Base-by-base conservation (phyloP, 1,284 basidiomycete species). In the Kalmanozyma brasiliensis region DNA sequence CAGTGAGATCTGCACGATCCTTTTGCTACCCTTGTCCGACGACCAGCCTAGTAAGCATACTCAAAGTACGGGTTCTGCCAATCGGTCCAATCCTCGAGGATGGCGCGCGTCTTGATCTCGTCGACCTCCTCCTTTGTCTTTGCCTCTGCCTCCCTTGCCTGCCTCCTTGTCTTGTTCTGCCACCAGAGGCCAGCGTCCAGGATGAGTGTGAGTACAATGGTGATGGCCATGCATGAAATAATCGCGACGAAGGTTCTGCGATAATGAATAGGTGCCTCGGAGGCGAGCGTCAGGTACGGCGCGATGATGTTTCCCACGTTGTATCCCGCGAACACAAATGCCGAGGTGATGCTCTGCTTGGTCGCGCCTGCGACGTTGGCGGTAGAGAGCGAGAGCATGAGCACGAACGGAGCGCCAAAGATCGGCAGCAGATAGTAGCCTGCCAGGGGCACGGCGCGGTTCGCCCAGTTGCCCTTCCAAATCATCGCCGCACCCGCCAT, bases 341-440 rank as follows among this genome's bases (percentile, higher is more conserved):
- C 83, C 8, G 65, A 73, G 0, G 82, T 76, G 30, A 84, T 79
- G 10, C 84, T 82, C 64, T 85, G 84, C 69, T 86, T 86, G 11
- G 85, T 86, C 0, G 82, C 76, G 14, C 85, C 85, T 1, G 83
- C 82, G 4, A 84, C 80, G 68, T 86, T 86, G 29, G 83, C 80
- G 2, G 83, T 78, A 4, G 83, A 82, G 4, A 84, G 70, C 7
- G 84, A 80, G 22, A 86, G 81, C 45, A 85, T 81, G 9, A 84
- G 75, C 22, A 85, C 85, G 52, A 84, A 85, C 6, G 85, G 85
- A 2, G 85, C 84, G 2, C 85, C 85, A 57, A 86, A 86, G 17
- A 82, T 80, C n/a, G 82, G 76, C 16, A 77, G 62, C 60, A 85
- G 78, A 59, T 84, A 85, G 71, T 84, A 85, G 0, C 86, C 86